Percentiles rank a stretch among this genome's conserved stretches.
Evolutionary conservation across 202 grass and related monocot species (phyloP).

Genomic region (Carex arenaria): DNA sequence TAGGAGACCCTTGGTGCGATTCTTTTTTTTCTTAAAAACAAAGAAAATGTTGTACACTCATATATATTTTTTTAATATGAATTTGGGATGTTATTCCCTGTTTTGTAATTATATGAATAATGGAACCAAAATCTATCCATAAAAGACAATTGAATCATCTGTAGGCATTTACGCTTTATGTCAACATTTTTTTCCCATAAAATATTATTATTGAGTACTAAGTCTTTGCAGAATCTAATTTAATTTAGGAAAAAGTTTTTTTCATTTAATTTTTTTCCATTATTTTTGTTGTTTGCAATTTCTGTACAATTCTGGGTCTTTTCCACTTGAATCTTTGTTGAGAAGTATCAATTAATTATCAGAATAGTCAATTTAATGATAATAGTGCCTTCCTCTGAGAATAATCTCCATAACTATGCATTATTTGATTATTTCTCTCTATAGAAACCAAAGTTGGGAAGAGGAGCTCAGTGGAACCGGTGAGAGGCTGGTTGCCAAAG

Average conservation of each 20-base stretch:
- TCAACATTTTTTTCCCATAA: neutral
- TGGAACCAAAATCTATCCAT: neutral
- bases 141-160: neutral
- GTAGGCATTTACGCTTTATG: neutral
- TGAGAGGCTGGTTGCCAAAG: slow-evolving; percentile 36
- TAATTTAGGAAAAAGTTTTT: neutral
- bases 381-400: neutral
- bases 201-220: neutral
- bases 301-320: neutral
- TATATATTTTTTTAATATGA: neutral
- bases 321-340: neutral
- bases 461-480: slow-evolving; percentile 28
- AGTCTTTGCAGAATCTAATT: neutral
- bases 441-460: slow-evolving; percentile 33
- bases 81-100: neutral
- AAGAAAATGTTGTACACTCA: no score
- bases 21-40: no score
- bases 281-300: neutral
- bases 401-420: neutral
- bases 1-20: no score
- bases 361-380: neutral
- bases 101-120: neutral
- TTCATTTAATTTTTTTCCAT: neutral
- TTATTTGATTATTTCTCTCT: neutral
- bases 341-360: neutral